Conservation (phyloP, 2,329 filamentous ascomycete species). For the Aspergillus fischeri region DNA sequence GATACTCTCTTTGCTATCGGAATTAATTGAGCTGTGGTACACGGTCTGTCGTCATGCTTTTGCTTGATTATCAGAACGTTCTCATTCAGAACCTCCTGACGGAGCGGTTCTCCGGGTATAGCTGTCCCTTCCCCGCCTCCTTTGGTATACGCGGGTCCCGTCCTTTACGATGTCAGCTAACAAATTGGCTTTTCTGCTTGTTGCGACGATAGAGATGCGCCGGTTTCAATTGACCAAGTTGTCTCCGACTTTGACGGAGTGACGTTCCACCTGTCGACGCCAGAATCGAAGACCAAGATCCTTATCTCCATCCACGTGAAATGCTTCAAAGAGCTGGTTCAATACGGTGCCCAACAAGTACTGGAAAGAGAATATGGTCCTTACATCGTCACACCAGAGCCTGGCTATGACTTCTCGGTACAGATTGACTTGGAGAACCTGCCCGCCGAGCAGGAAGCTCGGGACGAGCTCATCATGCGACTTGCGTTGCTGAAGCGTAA, state of each 20-base stretch:
- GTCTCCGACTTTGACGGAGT: slow-evolving; percentile 99
- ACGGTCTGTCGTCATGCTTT: slow-evolving; percentile 59
- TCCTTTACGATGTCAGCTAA: slow-evolving; percentile 38
- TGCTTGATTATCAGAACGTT: slow-evolving; percentile 98
- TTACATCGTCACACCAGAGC: slow-evolving; percentile 82
- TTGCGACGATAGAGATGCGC: slow-evolving; percentile 62
- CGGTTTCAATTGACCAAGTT: slow-evolving; percentile 90
- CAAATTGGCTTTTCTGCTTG: slow-evolving; percentile 12
- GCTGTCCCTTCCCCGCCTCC: slow-evolving; percentile 18
- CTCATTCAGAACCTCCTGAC: slow-evolving; percentile 94
- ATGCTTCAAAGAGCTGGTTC: slow-evolving; percentile 87
- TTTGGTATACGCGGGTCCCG: slow-evolving; percentile 29
- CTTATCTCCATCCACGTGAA: slow-evolving; percentile 91
- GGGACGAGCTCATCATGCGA: slow-evolving; percentile 79
- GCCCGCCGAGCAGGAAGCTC: slow-evolving; percentile 76
- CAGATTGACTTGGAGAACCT: slow-evolving; percentile 83
- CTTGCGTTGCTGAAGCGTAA: slow-evolving; percentile 95
- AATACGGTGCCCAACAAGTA: slow-evolving; percentile 88
- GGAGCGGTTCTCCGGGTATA: slow-evolving; percentile 85
- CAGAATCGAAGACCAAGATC: slow-evolving; percentile 89
- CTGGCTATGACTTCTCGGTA: slow-evolving; percentile 94
- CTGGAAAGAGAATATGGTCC: slow-evolving; percentile 91
- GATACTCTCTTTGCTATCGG: slow-evolving; percentile 8
- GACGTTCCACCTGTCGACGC: slow-evolving; percentile 96
- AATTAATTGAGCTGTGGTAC: background rate